These are phyloP conservation scores for Cotoneaster glaucophyllus DNA, from an alignment of 306 rosid species.

Conservation along the genomic window DNA sequence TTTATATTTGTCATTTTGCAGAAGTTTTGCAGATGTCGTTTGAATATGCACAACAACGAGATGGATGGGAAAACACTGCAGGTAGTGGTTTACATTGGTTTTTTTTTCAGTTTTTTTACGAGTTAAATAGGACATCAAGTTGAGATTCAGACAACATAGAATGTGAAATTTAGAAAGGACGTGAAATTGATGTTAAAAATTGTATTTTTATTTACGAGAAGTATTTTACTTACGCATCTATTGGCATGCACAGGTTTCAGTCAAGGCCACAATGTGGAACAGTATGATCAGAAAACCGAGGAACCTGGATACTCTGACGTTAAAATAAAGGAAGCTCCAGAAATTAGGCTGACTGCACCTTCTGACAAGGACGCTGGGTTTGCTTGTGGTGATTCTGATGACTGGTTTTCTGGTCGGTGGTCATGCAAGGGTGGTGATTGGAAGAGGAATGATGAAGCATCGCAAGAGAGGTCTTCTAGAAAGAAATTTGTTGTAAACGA, in stretches of 20 bases:
- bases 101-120: neutral
- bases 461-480: constrained; percentile 60
- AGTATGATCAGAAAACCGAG: constrained; percentile 39
- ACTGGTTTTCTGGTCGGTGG: constrained; percentile 85
- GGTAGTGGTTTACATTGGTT: constrained; percentile 33
- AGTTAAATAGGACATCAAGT: neutral
- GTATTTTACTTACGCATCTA: neutral
- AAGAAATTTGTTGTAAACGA: constrained; percentile 82
- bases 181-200: neutral
- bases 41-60: constrained; percentile 42
- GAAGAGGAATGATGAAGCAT: constrained; percentile 80
- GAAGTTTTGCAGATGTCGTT: constrained; percentile 77
- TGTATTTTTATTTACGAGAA: neutral
- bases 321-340: constrained; percentile 27
- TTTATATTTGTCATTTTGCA: constrained; percentile 37
- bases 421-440: constrained; percentile 99
- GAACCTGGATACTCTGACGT: constrained; percentile 35
- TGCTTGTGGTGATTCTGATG: constrained; percentile 40
- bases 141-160: neutral
- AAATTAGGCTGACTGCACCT: constrained; percentile 29
- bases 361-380: constrained; percentile 51
- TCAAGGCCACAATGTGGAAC: constrained; percentile 28
- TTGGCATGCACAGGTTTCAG: constrained; percentile 49
- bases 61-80: constrained; percentile 47
- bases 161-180: neutral